phyloP scores from a whole-genome alignment of 2,329 filamentous ascomycete genomes.

The Exophiala sp. region DNA sequence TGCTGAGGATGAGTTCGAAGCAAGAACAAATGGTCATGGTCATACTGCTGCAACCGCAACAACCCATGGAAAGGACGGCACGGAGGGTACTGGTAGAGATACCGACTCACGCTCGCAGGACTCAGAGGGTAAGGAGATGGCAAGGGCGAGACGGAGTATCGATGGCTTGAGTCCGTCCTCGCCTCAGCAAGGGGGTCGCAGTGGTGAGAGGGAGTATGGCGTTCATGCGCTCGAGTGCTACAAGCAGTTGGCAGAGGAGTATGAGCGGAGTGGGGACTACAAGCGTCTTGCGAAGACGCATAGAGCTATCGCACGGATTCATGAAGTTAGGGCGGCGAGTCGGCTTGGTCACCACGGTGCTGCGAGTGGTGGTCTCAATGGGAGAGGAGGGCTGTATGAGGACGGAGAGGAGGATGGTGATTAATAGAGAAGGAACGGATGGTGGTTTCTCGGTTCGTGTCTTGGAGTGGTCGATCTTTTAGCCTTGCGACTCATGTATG shows the following conservation, averaged over 20 bases:
- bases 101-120: slow-evolving; percentile 18
- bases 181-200: slow-evolving; percentile 11
- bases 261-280: slow-evolving; percentile 85
- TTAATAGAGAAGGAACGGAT: slow-evolving; percentile 15
- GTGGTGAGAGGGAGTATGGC: slow-evolving; percentile 34
- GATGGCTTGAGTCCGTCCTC: slow-evolving; percentile 22
- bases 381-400: slow-evolving; percentile 2
- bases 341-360: slow-evolving; percentile 4
- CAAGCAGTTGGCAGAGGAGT: slow-evolving; percentile 85
- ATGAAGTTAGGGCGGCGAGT: slow-evolving; percentile 54
- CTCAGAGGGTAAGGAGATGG: slow-evolving; percentile 23
- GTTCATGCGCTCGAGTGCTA: slow-evolving; percentile 65
- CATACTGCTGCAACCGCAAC: background rate
- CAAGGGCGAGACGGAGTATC: slow-evolving; percentile 24
- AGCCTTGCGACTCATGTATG: background rate
- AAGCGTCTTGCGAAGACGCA: slow-evolving; percentile 85
- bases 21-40: background rate
- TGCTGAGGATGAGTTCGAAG: slow-evolving; percentile 47
- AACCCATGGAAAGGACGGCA: slow-evolving; percentile 1
- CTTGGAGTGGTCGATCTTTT: background rate
- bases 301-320: slow-evolving; percentile 85
- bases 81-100: slow-evolving; percentile 10
- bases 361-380: slow-evolving; percentile 7
- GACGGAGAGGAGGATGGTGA: slow-evolving; percentile 17
- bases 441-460: background rate